These are phyloP conservation scores for Blakeslea trispora DNA, from an alignment of 371 early-diverging fungal species.

Conservation along the genomic window DNA sequence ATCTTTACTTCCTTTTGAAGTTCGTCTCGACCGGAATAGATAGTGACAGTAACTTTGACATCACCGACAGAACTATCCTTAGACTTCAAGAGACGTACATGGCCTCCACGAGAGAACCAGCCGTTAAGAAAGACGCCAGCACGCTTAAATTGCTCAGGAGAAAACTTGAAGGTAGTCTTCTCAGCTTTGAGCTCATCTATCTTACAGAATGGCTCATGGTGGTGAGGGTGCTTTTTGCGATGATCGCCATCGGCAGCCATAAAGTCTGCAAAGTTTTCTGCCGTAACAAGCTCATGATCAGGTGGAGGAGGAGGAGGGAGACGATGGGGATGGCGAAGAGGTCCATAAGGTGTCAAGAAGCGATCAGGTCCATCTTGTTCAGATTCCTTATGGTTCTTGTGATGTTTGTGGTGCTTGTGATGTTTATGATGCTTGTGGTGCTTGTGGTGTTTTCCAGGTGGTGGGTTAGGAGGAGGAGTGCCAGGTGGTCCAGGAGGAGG, in stretches of 20 bases:
- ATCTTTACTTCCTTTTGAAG: constrained; percentile 19
- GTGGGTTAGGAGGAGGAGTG: not conserved
- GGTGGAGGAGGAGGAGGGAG: constrained; percentile 8
- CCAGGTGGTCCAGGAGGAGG: constrained; percentile 3
- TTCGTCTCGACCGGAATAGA: constrained; percentile 20
- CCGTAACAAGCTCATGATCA: not conserved
- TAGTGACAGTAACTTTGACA: constrained; percentile 26
- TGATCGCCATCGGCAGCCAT: not conserved
- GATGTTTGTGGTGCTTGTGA: constrained; percentile 14
- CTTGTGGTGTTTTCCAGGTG: not conserved
- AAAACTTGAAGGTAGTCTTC: constrained; percentile 22
- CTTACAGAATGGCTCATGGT: constrained; percentile 19
- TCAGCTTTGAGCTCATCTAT: constrained; percentile 12
- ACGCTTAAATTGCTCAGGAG: constrained; percentile 23
- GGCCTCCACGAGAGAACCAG: constrained; percentile 18
- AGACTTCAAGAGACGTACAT: constrained; percentile 19
- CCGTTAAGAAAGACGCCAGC: constrained; percentile 20
- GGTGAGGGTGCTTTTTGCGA: constrained; percentile 5
- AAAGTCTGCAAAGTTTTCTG: not conserved
- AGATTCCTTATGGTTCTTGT: constrained; percentile 1
- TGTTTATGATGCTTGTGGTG: constrained; percentile 12
- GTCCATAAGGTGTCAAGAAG: not conserved
- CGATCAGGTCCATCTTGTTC: not conserved
- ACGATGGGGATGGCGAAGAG: not conserved
- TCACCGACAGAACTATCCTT: constrained; percentile 14